A percentile compares a stretch with the other conserved stretches of the same genome.
These are phyloP conservation scores for Chlamydomonas applanata DNA, from an alignment of 139 green algal genomes.

Conservation along the genomic window DNA sequence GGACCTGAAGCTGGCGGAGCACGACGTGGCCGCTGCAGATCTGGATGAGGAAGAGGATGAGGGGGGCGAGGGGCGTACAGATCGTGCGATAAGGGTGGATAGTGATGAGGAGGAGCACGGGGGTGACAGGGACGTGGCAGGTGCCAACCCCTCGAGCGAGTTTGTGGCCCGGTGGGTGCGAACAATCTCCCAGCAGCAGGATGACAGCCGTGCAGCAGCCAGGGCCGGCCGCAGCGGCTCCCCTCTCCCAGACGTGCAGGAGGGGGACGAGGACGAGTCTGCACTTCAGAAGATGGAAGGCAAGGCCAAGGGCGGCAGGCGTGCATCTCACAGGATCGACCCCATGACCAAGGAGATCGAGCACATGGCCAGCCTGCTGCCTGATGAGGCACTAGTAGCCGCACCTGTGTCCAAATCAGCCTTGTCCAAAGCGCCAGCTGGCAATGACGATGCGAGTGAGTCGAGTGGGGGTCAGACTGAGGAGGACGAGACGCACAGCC, in stretches of 20 bases:
- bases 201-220: neutral
- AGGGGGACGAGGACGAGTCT: neutral
- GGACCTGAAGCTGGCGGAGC: too few species aligned
- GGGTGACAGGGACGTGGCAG: too few species aligned
- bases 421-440: neutral
- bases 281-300: neutral
- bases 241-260: too few species aligned
- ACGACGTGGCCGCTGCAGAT: too few species aligned
- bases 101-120: too few species aligned
- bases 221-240: too few species aligned
- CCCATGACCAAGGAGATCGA: too few species aligned
- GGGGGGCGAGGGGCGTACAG: too few species aligned
- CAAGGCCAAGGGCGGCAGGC: neutral
- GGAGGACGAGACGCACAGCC: slow-evolving; percentile 2
- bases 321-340: too few species aligned
- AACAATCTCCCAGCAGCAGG: neutral
- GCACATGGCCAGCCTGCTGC: neutral
- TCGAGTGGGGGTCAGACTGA: neutral
- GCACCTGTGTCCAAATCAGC: neutral
- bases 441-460: neutral
- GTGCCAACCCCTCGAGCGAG: too few species aligned
- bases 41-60: too few species aligned
- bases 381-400: neutral
- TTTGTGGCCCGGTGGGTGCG: neutral
- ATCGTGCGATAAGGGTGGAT: too few species aligned